These are phyloP conservation scores for Solanum medicagineum DNA, from an alignment of 257 asterid species.

Conservation along the genomic window DNA sequence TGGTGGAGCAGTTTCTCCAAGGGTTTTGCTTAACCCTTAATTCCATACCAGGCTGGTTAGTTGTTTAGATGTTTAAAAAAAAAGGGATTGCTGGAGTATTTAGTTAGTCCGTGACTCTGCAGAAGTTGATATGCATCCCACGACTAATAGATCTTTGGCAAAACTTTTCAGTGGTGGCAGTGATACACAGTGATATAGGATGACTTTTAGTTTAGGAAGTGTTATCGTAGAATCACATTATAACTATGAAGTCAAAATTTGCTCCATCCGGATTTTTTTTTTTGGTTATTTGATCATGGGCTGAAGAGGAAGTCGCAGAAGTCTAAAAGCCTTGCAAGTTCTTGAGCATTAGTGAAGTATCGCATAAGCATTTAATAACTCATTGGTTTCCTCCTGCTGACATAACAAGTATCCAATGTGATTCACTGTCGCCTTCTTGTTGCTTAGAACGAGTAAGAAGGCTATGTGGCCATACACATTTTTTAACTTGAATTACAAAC, in stretches of 20 bases:
- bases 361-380: neutral
- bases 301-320: neutral
- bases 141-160: neutral
- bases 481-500: neutral
- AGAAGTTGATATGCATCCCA: neutral
- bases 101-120: neutral
- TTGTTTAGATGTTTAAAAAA: too few relatives aligned
- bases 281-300: neutral
- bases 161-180: neutral
- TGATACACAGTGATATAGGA: neutral
- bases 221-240: neutral
- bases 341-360: neutral
- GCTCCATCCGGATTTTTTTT: neutral
- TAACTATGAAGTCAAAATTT: neutral
- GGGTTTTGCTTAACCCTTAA: too few relatives aligned
- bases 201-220: neutral
- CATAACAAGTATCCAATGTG: neutral
- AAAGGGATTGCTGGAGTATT: neutral
- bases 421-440: neutral
- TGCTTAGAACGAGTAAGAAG: neutral
- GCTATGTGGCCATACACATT: neutral
- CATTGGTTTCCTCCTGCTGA: neutral
- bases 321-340: neutral
- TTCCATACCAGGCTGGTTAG: too few relatives aligned
- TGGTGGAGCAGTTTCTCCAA: too few relatives aligned